Conservation (phyloP, 2,329 filamentous ascomycete genomes). For the Fusarium incarnatum region DNA sequence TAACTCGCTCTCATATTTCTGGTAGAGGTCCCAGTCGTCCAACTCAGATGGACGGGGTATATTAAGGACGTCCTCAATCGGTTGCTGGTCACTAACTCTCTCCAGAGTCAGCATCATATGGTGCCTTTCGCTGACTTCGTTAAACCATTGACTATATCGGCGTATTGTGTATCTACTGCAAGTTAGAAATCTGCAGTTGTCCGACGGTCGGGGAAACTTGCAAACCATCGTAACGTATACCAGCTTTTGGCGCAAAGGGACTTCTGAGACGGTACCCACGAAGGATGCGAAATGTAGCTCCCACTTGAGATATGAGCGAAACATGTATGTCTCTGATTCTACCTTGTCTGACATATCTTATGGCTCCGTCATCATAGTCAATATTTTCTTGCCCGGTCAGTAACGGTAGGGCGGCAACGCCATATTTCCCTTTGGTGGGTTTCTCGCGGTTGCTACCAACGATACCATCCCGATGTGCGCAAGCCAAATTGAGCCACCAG, state of each 20-base stretch:
- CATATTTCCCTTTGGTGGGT: conserved; percentile 60
- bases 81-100: conserved; percentile 55
- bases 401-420: conserved; percentile 61
- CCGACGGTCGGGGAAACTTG: conserved; percentile 48
- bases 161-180: conserved; percentile 60
- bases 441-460: conserved; percentile 58
- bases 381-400: conserved; percentile 63
- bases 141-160: conserved; percentile 57
- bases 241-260: conserved; percentile 62
- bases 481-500: conserved; percentile 69
- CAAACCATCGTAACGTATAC: conserved; percentile 69
- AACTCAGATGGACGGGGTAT: conserved; percentile 66
- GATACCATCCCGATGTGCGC: conserved; percentile 67
- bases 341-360: conserved; percentile 61
- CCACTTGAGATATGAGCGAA: conserved; percentile 61
- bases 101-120: conserved; percentile 61
- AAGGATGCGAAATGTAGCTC: conserved; percentile 63
- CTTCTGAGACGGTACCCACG: conserved; percentile 64
- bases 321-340: conserved; percentile 59
- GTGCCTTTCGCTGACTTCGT: conserved; percentile 51
- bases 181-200: conserved; percentile 8
- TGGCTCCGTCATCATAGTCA: conserved; percentile 44
- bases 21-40: conserved; percentile 67
- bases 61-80: conserved; percentile 57
- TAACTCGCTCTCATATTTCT: conserved; percentile 59